Evolutionary conservation across 371 early-diverging fungal genomes (phyloP), one percentile per base, ranked within the genome.

Genomic region (Mortierella sp.): DNA sequence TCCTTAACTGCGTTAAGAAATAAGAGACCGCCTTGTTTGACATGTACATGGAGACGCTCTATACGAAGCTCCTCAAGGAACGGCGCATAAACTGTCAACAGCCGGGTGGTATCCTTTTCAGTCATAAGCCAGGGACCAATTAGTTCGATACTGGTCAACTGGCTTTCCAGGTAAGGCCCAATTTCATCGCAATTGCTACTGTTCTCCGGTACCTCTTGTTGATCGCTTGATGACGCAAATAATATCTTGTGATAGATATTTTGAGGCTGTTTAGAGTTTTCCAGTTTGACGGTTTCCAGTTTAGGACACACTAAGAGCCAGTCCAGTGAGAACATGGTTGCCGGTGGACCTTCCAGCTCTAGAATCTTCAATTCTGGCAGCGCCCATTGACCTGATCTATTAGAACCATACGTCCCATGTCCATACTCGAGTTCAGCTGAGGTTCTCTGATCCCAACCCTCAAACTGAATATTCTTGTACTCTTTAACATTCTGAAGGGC

Each of bases 241-340:
- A 57, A 34, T 4, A n/a, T 8, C n/a, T 1, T 31, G 9, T 10
- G 17, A 22, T 34, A 13, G 32, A 57, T 19, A 9, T 7, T 9
- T 8, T 13, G 17, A 3, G 3, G 57, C 7, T 17, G 1, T 0
- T 34, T 19, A 29, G n/a, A n/a, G 31, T 34, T 32, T 7, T 9
- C 28, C 34, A 57, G 19, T 57, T 19, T 4, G 5, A 57, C 17
- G 1, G 10, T 8, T 5, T 57, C 34, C 34, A 57, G 34, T 34
- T 12, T 34, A 3, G 57, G 57, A 23, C 57, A 57, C 3, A 57
- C 57, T 15, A 34, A 34, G 17, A 57, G 57, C 57, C 57, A 57
- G 34, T 57, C 57, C 57, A 57, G n/a, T 8, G 17, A 34, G 34
- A 57, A 57, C 57, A 57, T 57, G 2, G 57, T 32, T 34, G n/a